Conservation (phyloP, 306 rosid species). For the Lathyrus aphaca region DNA sequence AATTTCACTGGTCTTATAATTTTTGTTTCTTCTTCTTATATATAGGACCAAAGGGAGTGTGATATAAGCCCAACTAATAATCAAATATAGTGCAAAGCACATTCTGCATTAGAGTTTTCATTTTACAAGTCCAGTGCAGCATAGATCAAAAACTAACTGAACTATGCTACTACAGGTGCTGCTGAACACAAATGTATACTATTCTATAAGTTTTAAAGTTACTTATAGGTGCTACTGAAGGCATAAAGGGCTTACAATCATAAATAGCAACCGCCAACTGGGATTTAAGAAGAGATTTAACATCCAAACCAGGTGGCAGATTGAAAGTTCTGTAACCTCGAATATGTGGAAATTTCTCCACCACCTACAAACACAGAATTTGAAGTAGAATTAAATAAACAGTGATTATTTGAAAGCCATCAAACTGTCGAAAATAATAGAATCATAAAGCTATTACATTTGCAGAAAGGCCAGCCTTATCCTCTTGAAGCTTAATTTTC, state of each 20-base stretch:
- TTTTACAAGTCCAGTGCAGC: constrained; percentile 10
- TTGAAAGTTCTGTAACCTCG: constrained; percentile 64
- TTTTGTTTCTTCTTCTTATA: too few species aligned
- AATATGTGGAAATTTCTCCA: constrained; percentile 81
- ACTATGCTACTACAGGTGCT: constrained; percentile 8
- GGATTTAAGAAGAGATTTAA: constrained; percentile 67
- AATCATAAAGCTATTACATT: constrained; percentile 55
- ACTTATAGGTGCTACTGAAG: constrained; percentile 15
- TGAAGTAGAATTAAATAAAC: constrained; percentile 16
- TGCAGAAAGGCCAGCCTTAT: constrained; percentile 60
- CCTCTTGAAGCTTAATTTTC: constrained; percentile 73
- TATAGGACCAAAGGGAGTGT: too few species aligned
- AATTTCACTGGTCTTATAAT: too few species aligned
- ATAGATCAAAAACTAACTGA: constrained; percentile 26
- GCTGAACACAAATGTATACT: constrained; percentile 17
- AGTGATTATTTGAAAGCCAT: constrained; percentile 17
- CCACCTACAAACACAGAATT: constrained; percentile 58
- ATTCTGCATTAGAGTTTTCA: constrained; percentile 8
- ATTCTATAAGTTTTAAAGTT: constrained; percentile 6
- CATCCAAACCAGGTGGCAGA: constrained; percentile 60
- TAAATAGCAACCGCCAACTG: constrained; percentile 69
- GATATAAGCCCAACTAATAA: background rate
- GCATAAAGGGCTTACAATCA: constrained; percentile 57
- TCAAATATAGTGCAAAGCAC: constrained; percentile 20
- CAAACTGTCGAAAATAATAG: constrained; percentile 15